Percentiles rank a stretch among this genome's conserved stretches.
These are phyloP conservation scores for Biancaea sappan DNA, from an alignment of 306 rosid species.

Conservation along the genomic window DNA sequence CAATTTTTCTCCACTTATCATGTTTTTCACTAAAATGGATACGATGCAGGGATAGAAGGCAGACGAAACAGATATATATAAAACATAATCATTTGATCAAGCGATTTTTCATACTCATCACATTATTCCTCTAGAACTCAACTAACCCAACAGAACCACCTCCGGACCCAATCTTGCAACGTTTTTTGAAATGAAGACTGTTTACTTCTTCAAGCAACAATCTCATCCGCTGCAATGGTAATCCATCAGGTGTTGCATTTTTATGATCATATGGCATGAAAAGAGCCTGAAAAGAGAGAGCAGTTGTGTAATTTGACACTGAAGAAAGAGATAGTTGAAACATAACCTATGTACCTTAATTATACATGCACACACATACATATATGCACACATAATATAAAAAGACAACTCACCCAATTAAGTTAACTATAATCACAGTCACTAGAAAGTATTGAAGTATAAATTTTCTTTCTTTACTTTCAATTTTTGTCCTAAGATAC, in stretches of 20 bases:
- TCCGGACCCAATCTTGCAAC: conserved; percentile 93
- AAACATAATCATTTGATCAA: conserved; percentile 20
- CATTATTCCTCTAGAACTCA: conserved; percentile 33
- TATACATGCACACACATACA: background rate
- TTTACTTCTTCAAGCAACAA: conserved; percentile 82
- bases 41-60: conserved; percentile 19
- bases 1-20: conserved; percentile 1
- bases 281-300: conserved; percentile 65
- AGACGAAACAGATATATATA: conserved; percentile 15
- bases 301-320: conserved; percentile 1
- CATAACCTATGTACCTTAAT: background rate
- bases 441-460: background rate
- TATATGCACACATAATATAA: background rate
- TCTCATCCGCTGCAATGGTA: conserved; percentile 69
- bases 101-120: conserved; percentile 9
- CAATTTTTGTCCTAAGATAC: conserved; percentile 9
- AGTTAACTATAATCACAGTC: background rate
- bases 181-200: conserved; percentile 69
- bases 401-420: background rate
- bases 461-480: background rate
- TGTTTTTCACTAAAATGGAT: conserved; percentile 22
- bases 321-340: conserved; percentile 4
- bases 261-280: conserved; percentile 99
- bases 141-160: conserved; percentile 98
- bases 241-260: conserved; percentile 83